Base-by-base conservation (phyloP, 179 eudicot species). In the Corrigiola litoralis region DNA sequence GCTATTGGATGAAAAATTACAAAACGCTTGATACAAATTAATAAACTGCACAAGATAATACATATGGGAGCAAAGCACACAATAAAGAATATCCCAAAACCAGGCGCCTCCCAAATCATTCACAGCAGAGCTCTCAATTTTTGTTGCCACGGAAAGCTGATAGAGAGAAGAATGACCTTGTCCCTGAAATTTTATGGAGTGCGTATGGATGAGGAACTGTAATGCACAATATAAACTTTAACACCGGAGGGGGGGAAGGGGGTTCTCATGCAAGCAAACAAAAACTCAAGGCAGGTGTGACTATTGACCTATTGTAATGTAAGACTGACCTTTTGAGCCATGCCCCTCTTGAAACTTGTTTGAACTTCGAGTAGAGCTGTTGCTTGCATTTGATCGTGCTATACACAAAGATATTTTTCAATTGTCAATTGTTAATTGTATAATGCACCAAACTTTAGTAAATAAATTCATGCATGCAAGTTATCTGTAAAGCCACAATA, bases 121-220 rank as follows among this genome's bases (percentile, higher is more conserved):
- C 70, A 45, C 67, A 71, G 67, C 79, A 66, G 69, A 33, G 77
- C 41, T 76, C 70, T 86, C 81, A 53, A 57, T 78, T 78, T 75
- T 84, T 91, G 84, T 84, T 82, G 55, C 97, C 92, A 48, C 89
- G 87, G 67, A 94, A 94, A 75, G 99, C 97, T 66, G 99, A 94
- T 62, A 94, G 87, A 73, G 99, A 94, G 87, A 94, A 94, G 97
- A 94, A 94, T 70, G 97, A 94, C 81, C 89, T 83, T 41, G 99
- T 38, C 62, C 92, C 99, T 94, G 97, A 80, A 82, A 86, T 69
- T 73, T 40, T 69, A 75, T 41, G 62, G 57, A 56, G 32, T 11
- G n/a, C 12, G 28, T 50, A 62, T 21, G 60, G 23, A n/a, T n/a
- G n/a, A n/a, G 9, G 37, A 42, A 33, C 7, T 17, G 20, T 2